Base-by-base conservation (phyloP, 78 protist species). In the Monocercomonoides exilis region DNA sequence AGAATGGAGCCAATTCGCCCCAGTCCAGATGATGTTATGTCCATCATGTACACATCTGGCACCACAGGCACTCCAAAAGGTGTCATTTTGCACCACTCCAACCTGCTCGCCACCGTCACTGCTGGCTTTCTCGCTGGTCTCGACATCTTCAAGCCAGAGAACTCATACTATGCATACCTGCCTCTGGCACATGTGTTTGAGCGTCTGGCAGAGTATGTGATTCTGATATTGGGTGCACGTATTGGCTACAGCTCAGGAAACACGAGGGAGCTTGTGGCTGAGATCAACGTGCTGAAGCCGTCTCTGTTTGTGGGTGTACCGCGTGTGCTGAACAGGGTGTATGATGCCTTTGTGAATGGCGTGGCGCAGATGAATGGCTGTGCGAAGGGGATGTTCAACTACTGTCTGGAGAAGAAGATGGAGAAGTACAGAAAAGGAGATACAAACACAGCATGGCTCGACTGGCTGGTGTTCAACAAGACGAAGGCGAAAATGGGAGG, bases 121-220 rank as follows among this genome's bases (percentile, higher is more conserved):
- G 82, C 82, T 4, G 82, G 82, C 43, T 33, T 6, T 32, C 43
- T 79, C 21, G 82, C 42, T 21, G 82, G 82, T 79, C 21, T 79
- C 21, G 43, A 33, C 82, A 6, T 33, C 43, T 79, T 79, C 85
- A 81, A 6, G 1, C 3, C 85, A 41, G 2, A 35, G 34, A 44
- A 81, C 85, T 43, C 41, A 35, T 36, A 5, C 41, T 2, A 3
- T 36, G 2, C 85, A 2, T 85, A 38, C 77, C 80, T 85, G 4
- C 87, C 87, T 1, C 80, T 85, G 5, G 87, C 87, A 3, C 87
- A 85, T 2, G 80, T 44, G 35, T 85, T 43, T 43, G 87, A 85
- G 36, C 33, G 87, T 5, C 33, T 85, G 2, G 80, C 3, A 1
- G 82, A 79, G 11, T 54, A 43, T 2, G 2, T 1, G 2, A n/a